A percentile compares a stretch with the other conserved stretches of the same genome.
phyloP scores from a whole-genome alignment of 2,329 filamentous ascomycete species.

The Colletotrichum horii region DNA sequence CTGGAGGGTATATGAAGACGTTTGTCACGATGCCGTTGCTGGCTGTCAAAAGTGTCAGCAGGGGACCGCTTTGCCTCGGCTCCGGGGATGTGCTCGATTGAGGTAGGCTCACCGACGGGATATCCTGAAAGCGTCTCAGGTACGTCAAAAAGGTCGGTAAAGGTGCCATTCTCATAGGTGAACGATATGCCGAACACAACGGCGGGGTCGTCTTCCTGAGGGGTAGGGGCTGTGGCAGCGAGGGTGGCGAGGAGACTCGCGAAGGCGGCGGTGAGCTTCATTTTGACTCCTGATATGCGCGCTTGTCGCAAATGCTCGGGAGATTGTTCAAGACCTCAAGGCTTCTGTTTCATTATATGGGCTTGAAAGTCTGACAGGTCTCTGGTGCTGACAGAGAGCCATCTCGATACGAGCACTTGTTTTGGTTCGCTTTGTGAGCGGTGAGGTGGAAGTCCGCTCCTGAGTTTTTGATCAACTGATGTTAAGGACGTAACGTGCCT shows the following conservation, averaged over 20 bases:
- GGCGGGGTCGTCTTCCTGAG: background rate
- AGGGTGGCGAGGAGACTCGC: background rate
- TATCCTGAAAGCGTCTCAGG: conserved; percentile 17
- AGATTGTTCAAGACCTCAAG: background rate
- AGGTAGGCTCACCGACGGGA: background rate
- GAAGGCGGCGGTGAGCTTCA: background rate
- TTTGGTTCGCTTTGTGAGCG: background rate
- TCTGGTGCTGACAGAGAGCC: background rate
- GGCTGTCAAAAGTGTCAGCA: background rate
- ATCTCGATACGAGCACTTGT: background rate
- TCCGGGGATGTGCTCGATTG: background rate
- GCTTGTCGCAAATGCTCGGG: too few species aligned
- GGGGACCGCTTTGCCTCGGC: background rate
- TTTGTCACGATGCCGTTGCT: conserved; percentile 6
- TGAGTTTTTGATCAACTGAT: background rate
- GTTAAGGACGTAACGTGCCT: background rate
- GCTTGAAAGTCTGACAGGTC: background rate
- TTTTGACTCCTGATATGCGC: background rate
- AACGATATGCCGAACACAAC: background rate
- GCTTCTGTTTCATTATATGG: background rate
- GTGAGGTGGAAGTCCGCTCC: background rate
- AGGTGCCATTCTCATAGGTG: background rate
- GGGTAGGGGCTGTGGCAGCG: background rate
- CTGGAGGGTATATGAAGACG: conserved; percentile 1
- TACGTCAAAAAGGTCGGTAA: conserved; percentile 2